Conservation (phyloP, 108 stramenopile species). For the Cylindrotheca closterium region DNA sequence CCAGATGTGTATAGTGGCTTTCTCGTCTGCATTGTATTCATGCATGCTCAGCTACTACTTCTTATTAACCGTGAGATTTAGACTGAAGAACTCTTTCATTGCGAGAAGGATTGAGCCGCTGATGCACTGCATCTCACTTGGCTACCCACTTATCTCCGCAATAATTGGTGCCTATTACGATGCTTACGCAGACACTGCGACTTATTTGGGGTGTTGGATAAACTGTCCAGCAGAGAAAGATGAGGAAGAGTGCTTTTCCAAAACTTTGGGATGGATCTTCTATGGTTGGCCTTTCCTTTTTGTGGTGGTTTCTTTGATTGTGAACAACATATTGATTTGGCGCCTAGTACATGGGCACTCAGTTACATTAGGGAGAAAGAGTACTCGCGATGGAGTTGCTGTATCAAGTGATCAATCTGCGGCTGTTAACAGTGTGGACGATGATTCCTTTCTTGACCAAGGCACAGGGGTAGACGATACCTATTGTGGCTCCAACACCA, state of each 20-base stretch:
- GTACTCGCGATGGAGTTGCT: not conserved
- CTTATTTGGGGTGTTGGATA: slow-evolving; percentile 12
- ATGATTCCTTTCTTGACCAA: not conserved
- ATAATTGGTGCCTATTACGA: slow-evolving; percentile 11
- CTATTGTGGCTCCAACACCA: not conserved
- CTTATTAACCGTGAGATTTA: slow-evolving; percentile 26
- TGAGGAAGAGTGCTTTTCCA: not conserved
- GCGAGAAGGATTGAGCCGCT: slow-evolving; percentile 10
- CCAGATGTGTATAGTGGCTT: slow-evolving; percentile 1
- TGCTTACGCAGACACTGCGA: slow-evolving; percentile 4
- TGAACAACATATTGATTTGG: slow-evolving; percentile 9
- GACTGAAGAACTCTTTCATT: not conserved
- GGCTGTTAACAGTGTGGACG: not conserved
- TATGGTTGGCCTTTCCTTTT: slow-evolving; percentile 1
- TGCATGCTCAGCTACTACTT: slow-evolving; percentile 27
- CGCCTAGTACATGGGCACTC: not conserved
- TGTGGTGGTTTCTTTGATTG: not conserved
- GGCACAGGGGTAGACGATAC: not conserved
- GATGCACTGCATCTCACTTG: slow-evolving; percentile 9
- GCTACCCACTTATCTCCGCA: slow-evolving; percentile 5
- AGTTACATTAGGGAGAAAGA: not conserved
- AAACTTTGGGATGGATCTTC: slow-evolving; percentile 10
- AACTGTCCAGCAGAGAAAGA: not conserved
- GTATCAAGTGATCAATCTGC: not conserved
- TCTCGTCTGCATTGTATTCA: slow-evolving; percentile 20